Evolutionary conservation across 83 land plant genomes (phyloP).

Genomic region (Picea mariana): DNA sequence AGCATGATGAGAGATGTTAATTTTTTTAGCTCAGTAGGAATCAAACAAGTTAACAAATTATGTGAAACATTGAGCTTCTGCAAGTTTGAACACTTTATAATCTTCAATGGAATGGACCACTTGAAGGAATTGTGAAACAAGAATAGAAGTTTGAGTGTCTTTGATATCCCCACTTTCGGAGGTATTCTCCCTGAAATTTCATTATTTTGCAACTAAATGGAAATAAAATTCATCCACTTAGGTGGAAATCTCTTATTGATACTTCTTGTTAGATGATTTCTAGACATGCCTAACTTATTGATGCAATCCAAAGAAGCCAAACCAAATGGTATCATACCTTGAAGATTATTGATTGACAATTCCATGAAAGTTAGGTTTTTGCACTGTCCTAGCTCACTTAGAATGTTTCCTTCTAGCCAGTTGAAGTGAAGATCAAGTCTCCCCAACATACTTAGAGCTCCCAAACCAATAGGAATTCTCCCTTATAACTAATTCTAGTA

Average conservation of each 20-base stretch:
- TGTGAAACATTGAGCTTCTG: constrained; percentile 34
- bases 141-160: constrained; percentile 23
- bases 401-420: constrained; percentile 20
- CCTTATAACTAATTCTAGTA: constrained; percentile 69
- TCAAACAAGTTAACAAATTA: constrained; percentile 37
- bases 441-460: constrained; percentile 23
- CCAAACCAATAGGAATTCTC: constrained; percentile 45
- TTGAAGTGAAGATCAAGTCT: constrained; percentile 49
- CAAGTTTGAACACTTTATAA: constrained; percentile 35
- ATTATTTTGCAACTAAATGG: constrained; percentile 52
- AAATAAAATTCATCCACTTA: constrained; percentile 47
- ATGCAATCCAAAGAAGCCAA: constrained; percentile 29
- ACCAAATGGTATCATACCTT: constrained; percentile 43
- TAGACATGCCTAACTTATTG: constrained; percentile 45
- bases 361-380: constrained; percentile 38
- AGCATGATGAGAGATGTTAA: constrained; percentile 23
- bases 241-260: constrained; percentile 29
- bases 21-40: constrained; percentile 54
- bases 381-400: constrained; percentile 43
- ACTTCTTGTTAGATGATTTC: constrained; percentile 42
- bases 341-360: constrained; percentile 33
- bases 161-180: constrained; percentile 21
- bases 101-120: constrained; percentile 41
- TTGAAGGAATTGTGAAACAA: constrained; percentile 18
- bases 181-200: constrained; percentile 38